Percentiles rank a stretch among this genome's conserved stretches.
These are phyloP conservation scores for Podospora tetraspora DNA, from an alignment of 495 filamentous ascomycete species.

Conservation along the genomic window DNA sequence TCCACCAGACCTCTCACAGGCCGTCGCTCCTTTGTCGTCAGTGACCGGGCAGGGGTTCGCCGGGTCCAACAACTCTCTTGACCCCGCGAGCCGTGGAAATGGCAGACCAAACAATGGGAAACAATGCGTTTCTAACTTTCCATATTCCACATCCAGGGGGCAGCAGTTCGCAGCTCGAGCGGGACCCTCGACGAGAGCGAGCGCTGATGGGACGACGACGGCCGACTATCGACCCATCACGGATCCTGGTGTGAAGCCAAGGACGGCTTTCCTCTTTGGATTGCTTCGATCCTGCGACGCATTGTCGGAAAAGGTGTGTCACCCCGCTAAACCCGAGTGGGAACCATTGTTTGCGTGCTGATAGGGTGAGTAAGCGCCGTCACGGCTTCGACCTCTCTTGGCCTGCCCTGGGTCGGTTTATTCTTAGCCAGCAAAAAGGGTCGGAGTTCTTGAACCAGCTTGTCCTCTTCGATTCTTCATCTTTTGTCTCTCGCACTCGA, in stretches of 20 bases:
- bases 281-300: background rate
- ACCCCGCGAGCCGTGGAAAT: background rate
- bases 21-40: background rate
- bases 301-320: background rate
- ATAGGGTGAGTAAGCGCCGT: background rate
- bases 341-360: background rate
- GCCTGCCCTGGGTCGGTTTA: background rate
- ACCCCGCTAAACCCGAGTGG: background rate
- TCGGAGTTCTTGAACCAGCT: background rate
- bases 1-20: background rate
- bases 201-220: background rate
- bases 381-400: background rate
- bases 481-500: background rate
- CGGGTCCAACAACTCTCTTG: background rate
- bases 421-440: background rate
- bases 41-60: background rate
- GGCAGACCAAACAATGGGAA: background rate
- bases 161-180: background rate
- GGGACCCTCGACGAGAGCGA: background rate
- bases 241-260: background rate
- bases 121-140: background rate
- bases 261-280: background rate
- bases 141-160: background rate
- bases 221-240: background rate
- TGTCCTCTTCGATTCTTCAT: background rate